Conservation (phyloP, 176 grass and related monocot species). For the Oryza brachyantha region DNA sequence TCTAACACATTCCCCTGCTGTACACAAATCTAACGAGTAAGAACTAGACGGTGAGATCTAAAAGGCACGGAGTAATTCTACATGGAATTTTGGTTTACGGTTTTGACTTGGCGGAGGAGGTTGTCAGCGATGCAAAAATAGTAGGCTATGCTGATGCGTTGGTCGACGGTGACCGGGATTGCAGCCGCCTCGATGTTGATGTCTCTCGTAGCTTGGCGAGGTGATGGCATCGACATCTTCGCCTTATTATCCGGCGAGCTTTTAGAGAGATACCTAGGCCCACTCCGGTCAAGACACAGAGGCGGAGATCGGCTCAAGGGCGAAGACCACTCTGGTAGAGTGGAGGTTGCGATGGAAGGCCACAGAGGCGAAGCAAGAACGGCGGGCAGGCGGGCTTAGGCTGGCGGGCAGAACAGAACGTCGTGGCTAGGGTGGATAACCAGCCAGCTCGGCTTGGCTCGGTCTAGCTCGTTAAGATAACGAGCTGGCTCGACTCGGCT, state of each 20-base stretch:
- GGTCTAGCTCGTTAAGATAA: too few species aligned
- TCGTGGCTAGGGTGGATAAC: too few species aligned
- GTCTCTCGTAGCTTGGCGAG: conserved; percentile 23
- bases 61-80: not conserved
- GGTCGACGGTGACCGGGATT: conserved; percentile 66
- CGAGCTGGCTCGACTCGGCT: too few species aligned
- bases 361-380: not conserved
- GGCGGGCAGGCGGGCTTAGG: not conserved
- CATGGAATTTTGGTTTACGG: conserved; percentile 11
- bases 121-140: conserved; percentile 93
- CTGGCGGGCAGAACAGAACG: not conserved
- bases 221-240: conserved; percentile 24
- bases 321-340: too few species aligned
- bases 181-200: conserved; percentile 58
- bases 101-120: conserved; percentile 78
- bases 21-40: not conserved
- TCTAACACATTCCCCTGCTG: not conserved
- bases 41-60: conserved; percentile 11
- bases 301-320: not conserved
- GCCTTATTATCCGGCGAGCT: not conserved
- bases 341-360: not conserved
- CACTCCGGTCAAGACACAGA: not conserved
- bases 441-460: too few species aligned
- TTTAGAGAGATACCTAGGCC: not conserved
- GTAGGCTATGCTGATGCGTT: conserved; percentile 75